These are phyloP conservation scores for Leccinum fallax DNA, from an alignment of 1,284 basidiomycete genomes.

Conservation along the genomic window DNA sequence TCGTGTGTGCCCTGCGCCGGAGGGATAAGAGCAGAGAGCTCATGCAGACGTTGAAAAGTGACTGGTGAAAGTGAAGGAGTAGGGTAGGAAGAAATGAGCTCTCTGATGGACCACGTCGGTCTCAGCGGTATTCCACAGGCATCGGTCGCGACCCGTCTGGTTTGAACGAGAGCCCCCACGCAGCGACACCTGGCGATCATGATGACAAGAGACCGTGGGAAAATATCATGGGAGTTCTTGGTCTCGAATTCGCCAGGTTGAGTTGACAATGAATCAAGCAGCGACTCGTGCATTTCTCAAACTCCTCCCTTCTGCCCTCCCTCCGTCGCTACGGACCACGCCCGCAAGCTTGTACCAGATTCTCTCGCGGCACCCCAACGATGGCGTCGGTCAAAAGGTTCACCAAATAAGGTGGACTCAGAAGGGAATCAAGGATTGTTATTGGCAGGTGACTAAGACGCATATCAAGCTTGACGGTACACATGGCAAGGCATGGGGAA, in stretches of 20 bases:
- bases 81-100: constrained; percentile 74
- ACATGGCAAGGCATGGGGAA: constrained; percentile 80
- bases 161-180: constrained; percentile 4
- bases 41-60: constrained; percentile 63
- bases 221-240: neutral
- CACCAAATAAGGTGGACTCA: constrained; percentile 72
- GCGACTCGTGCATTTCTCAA: constrained; percentile 50
- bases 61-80: constrained; percentile 57
- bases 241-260: neutral
- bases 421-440: constrained; percentile 67
- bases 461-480: constrained; percentile 68
- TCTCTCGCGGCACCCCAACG: constrained; percentile 65
- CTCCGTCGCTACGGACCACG: constrained; percentile 56
- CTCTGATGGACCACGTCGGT: constrained; percentile 77
- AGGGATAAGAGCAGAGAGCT: constrained; percentile 68
- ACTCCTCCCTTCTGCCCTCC: constrained; percentile 52
- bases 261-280: constrained; percentile 28
- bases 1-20: constrained; percentile 57
- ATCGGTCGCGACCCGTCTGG: constrained; percentile 43
- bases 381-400: constrained; percentile 66
- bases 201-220: constrained; percentile 27
- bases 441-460: constrained; percentile 72
- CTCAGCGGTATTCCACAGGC: constrained; percentile 58
- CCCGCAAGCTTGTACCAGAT: constrained; percentile 70
- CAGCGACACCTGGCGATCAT: constrained; percentile 6